A percentile compares a stretch with the other conserved stretches of the same genome.
Conservation (phyloP, 164 flowering plant species). For the Paratinospora sagittata region DNA sequence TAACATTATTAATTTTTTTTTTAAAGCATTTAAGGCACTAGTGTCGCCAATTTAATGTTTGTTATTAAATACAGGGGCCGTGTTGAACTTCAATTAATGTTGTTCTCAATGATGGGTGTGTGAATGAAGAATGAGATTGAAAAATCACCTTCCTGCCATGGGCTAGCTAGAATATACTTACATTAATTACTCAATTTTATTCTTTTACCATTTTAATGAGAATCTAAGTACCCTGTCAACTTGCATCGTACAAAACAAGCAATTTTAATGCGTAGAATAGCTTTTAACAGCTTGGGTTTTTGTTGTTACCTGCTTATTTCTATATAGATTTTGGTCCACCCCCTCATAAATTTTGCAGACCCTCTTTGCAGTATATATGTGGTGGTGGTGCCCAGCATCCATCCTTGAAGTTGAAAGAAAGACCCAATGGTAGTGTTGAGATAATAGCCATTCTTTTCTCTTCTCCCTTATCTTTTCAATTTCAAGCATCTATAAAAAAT, state of each 20-base stretch:
- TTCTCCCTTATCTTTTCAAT: background rate
- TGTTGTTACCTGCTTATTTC: conserved; percentile 48
- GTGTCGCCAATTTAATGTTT: too few relatives aligned
- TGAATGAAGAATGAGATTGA: too few relatives aligned
- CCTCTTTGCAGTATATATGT: conserved; percentile 22
- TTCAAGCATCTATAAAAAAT: too few relatives aligned
- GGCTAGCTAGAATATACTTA: background rate
- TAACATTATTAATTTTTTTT: too few relatives aligned
- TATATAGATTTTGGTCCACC: conserved; percentile 52
- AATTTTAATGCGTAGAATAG: conserved; percentile 24
- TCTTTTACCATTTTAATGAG: background rate
- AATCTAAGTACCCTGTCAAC: background rate
- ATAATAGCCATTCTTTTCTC: background rate
- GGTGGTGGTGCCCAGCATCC: conserved; percentile 12
- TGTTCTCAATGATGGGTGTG: too few relatives aligned
- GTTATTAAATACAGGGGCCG: too few relatives aligned
- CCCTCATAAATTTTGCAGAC: conserved; percentile 12
- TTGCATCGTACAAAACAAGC: background rate
- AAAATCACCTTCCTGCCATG: background rate
- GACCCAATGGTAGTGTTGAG: background rate
- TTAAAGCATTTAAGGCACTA: too few relatives aligned
- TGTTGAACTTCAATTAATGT: too few relatives aligned
- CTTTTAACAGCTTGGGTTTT: conserved; percentile 38
- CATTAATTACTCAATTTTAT: background rate
- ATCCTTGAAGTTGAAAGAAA: conserved; percentile 2